Conservation (phyloP, 768 basidiomycete genomes). For the Macrolepiota dolichaula region DNA sequence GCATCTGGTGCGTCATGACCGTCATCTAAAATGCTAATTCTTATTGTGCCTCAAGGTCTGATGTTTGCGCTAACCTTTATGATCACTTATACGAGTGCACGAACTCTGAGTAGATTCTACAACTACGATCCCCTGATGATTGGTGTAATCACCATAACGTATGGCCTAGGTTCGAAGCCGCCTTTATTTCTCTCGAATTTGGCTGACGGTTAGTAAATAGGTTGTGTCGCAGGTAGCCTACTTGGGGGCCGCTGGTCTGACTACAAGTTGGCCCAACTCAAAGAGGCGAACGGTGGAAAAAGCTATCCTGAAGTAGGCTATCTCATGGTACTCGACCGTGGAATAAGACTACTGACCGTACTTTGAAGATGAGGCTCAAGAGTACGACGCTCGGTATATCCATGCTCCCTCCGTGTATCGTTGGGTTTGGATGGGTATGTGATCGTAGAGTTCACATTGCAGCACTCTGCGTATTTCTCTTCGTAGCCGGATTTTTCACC, state of each 20-base stretch:
- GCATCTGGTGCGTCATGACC: constrained; percentile 51
- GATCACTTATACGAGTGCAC: constrained; percentile 70
- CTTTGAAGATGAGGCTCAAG: constrained; percentile 63
- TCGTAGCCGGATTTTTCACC: constrained; percentile 68
- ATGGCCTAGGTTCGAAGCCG: constrained; percentile 54
- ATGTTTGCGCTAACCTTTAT: constrained; percentile 71
- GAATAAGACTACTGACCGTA: background rate
- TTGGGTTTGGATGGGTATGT: constrained; percentile 76
- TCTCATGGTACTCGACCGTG: background rate
- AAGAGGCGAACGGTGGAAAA: constrained; percentile 35
- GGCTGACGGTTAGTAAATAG: constrained; percentile 17
- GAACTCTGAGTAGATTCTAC: constrained; percentile 64
- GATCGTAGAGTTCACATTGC: constrained; percentile 61
- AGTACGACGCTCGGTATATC: constrained; percentile 58
- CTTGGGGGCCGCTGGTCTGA: constrained; percentile 48
- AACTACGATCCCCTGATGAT: constrained; percentile 65
- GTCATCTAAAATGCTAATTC: background rate
- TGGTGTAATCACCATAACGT: constrained; percentile 74
- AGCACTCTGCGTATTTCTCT: constrained; percentile 68
- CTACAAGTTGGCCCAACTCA: constrained; percentile 31
- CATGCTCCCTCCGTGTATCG: constrained; percentile 54
- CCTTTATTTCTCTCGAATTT: background rate
- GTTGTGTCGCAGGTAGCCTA: constrained; percentile 37
- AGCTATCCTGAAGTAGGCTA: constrained; percentile 62
- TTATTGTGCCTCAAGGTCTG: constrained; percentile 40